A percentile compares a stretch with the other conserved stretches of the same genome.
Conservation (phyloP, 2,329 filamentous ascomycete genomes). For the Cladosporium sp. region DNA sequence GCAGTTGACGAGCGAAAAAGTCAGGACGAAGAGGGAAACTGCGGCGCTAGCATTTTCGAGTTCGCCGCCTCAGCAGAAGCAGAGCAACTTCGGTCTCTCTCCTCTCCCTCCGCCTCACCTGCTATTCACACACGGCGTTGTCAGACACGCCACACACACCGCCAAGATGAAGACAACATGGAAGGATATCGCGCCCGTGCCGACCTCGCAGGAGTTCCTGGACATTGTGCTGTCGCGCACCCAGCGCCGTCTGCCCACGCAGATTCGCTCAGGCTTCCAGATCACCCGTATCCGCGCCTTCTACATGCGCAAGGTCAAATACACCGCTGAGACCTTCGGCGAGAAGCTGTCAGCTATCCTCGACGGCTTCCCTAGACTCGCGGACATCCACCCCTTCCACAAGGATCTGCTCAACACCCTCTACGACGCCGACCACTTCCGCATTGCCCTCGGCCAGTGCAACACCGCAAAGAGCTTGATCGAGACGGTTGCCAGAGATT, state of each 20-base stretch:
- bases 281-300: slow-evolving; percentile 92
- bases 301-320: slow-evolving; percentile 98
- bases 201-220: slow-evolving; percentile 91
- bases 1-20: background rate
- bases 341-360: slow-evolving; percentile 91
- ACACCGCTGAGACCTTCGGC: slow-evolving; percentile 92
- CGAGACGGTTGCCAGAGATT: slow-evolving; percentile 93
- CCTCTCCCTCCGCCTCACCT: slow-evolving; percentile 2
- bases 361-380: slow-evolving; percentile 86
- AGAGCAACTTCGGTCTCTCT: slow-evolving; percentile 10
- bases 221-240: slow-evolving; percentile 95
- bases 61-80: background rate
- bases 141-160: slow-evolving; percentile 17
- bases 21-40: background rate
- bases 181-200: slow-evolving; percentile 57
- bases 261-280: slow-evolving; percentile 94
- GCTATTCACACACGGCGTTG: slow-evolving; percentile 6
- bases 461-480: slow-evolving; percentile 96
- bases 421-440: slow-evolving; percentile 97
- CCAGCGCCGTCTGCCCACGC: slow-evolving; percentile 87
- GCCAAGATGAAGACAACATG: slow-evolving; percentile 58
- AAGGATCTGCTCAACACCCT: slow-evolving; percentile 93
- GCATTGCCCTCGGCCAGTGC: slow-evolving; percentile 92
- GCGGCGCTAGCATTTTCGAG: slow-evolving; percentile 14
- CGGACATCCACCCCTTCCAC: slow-evolving; percentile 94